These are phyloP conservation scores for Pugionium dolabratum DNA, from an alignment of 345 rosid species.

Conservation along the genomic window DNA sequence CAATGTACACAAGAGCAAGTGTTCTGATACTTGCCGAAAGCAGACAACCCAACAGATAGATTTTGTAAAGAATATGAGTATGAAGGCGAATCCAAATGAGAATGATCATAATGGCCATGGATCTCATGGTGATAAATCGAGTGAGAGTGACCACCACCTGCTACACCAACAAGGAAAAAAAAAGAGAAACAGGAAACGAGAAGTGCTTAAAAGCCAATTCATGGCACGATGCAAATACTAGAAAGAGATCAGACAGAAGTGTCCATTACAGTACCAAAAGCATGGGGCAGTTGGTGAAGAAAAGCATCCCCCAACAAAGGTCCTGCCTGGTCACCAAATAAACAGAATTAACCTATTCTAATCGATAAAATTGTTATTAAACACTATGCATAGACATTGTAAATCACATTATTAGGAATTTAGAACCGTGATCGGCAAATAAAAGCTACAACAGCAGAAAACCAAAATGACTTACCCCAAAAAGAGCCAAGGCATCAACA, in stretches of 20 bases:
- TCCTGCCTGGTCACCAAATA: conserved; percentile 66
- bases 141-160: conserved; percentile 89
- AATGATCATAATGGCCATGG: conserved; percentile 52
- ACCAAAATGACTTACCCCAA: conserved; percentile 67
- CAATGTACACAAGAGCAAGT: neutral
- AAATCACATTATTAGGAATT: neutral
- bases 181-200: neutral
- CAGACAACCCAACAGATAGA: conserved; percentile 83
- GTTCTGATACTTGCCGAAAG: conserved; percentile 59
- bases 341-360: conserved; percentile 13
- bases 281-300: conserved; percentile 98
- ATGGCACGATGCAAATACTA: conserved; percentile 16
- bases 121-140: conserved; percentile 59
- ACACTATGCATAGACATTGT: neutral
- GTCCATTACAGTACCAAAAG: conserved; percentile 68
- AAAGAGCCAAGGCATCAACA: conserved; percentile 89
- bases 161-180: conserved; percentile 19
- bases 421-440: conserved; percentile 10
- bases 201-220: neutral
- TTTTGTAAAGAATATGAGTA: conserved; percentile 75
- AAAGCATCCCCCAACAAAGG: conserved; percentile 99
- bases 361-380: neutral
- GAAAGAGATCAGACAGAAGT: neutral
- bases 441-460: neutral
- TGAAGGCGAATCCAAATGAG: conserved; percentile 50